Conservation (phyloP, 176 grass and related monocot genomes). For the Carex kokanica region DNA sequence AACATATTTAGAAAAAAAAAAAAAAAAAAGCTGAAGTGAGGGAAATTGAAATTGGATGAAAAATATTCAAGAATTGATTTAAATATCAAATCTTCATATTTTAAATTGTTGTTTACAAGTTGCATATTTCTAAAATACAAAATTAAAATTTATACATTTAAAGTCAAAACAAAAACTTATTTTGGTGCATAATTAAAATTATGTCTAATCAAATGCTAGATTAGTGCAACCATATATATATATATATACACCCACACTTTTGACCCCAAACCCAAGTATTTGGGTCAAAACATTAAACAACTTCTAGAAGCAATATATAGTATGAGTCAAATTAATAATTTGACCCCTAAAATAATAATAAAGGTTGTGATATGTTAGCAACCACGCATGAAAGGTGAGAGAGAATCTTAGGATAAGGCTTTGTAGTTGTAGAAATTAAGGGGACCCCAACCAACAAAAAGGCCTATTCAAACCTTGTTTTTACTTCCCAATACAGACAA, state of each 20-base stretch:
- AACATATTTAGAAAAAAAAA: too few species aligned
- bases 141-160: too few species aligned
- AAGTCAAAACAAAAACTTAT: too few species aligned
- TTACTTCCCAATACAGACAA: neutral
- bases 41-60: too few species aligned
- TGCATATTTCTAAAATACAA: neutral
- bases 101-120: neutral
- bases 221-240: neutral
- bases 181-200: neutral
- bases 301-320: neutral
- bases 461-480: neutral
- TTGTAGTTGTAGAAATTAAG: neutral
- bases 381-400: slow-evolving; percentile 7
- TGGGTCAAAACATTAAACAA: neutral
- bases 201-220: neutral
- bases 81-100: neutral
- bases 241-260: neutral
- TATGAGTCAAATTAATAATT: neutral
- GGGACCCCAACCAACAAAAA: neutral
- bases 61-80: too few species aligned
- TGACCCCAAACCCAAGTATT: neutral
- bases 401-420: slow-evolving; percentile 13
- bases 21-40: too few species aligned
- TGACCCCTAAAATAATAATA: neutral
- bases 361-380: slow-evolving; percentile 7